Base-by-base conservation (phyloP, 2,329 filamentous ascomycete species). In the Calonectria leucothoes region DNA sequence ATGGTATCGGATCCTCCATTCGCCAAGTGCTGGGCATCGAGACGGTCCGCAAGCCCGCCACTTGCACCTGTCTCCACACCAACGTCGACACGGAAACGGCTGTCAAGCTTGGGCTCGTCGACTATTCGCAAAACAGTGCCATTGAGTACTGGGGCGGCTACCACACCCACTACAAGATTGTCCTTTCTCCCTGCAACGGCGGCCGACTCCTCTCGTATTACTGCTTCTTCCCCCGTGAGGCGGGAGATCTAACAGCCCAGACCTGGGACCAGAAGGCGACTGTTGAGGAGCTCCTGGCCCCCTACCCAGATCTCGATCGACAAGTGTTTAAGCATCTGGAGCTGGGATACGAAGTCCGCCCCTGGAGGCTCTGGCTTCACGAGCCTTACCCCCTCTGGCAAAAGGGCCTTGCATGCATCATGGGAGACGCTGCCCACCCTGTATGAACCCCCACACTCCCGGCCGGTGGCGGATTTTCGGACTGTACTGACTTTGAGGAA, bases 131-230 rank as follows among this genome's bases (percentile, higher is more conserved):
- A 39, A 82, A 91, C 81, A 85, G 82, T 20, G 91, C 90, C 0
- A 83, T 93, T 1, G 89, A 93, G 79, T 93, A 91, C 81, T 93
- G 91, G 91, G 91, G 91, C n/a, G 91, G 91, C 2, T 86, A 89
- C 45, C 87, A 89, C 49, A 81, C 79, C 2, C 74, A 77, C 69
- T 88, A 91, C 81, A 93, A 93, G 84, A 92, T 93, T 69, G 91
- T 93, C 5, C 85, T 93, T 1, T 92, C 90, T 0, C 90, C 91
- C 35, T 93, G 91, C 81, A 91, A 92, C 77, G 88, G 87, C 20
- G 90, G 91, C 42, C 87, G 88, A 45, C 81, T 92, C 3, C 83
- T 92, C 4, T 91, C 89, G 0, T 93, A 91, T 82, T 93, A 93
- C 82, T 93, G 91, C 81, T 93, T 93, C 85, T 93, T 92, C 80